Evolutionary conservation across 306 rosid genomes (phyloP).

Genomic region (Castanopsis chinensis): DNA sequence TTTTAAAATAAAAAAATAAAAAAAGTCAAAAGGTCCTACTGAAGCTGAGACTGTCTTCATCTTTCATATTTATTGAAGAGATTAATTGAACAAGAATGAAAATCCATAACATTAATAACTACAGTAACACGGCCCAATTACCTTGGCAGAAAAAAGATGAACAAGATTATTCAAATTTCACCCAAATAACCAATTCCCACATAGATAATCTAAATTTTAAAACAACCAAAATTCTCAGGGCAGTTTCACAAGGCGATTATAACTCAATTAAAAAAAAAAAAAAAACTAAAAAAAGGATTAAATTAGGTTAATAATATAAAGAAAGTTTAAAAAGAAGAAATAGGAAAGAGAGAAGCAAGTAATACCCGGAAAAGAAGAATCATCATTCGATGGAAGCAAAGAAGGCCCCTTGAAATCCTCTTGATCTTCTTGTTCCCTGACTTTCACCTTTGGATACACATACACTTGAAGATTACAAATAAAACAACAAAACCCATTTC

Average conservation of each 20-base stretch:
- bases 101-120: background rate
- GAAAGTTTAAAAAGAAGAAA: no score
- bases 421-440: conserved; percentile 22
- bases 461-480: conserved; percentile 7
- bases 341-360: background rate
- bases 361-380: conserved; percentile 25
- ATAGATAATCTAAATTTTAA: background rate
- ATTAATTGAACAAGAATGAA: background rate
- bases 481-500: conserved; percentile 6
- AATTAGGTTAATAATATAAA: no score
- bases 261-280: background rate
- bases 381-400: conserved; percentile 19
- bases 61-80: background rate
- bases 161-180: background rate
- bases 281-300: background rate
- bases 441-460: conserved; percentile 34
- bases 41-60: background rate
- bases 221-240: background rate
- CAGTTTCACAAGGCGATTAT: background rate
- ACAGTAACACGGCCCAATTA: background rate
- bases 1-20: no score
- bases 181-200: background rate
- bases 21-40: background rate
- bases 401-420: conserved; percentile 27
- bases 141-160: background rate